phyloP scores from a whole-genome alignment of 2,329 filamentous ascomycete species.

The Didymella pomorum region DNA sequence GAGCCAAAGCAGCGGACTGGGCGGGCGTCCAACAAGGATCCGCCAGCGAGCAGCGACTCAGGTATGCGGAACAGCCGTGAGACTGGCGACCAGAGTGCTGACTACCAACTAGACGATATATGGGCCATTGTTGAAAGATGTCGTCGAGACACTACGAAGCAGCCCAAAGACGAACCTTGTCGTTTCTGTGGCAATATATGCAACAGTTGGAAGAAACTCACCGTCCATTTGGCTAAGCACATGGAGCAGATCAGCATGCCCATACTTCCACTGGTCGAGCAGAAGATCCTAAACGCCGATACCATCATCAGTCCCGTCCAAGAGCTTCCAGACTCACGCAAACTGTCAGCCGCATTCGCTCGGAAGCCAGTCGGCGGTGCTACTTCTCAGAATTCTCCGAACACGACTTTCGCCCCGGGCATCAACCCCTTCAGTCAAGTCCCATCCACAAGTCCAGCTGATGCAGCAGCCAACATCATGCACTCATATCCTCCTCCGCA shows the following conservation, averaged over 20 bases:
- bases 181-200: slow-evolving; percentile 85
- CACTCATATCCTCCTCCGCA: slow-evolving; percentile 52
- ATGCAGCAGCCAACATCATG: slow-evolving; percentile 39
- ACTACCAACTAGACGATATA: slow-evolving; percentile 63
- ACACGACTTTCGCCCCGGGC: slow-evolving; percentile 42
- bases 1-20: slow-evolving; percentile 81
- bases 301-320: slow-evolving; percentile 51
- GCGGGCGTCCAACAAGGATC: slow-evolving; percentile 52
- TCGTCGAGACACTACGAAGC: slow-evolving; percentile 71
- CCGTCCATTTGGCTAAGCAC: slow-evolving; percentile 91
- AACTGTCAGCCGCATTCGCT: slow-evolving; percentile 40
- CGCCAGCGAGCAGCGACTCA: slow-evolving; percentile 34
- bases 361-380: slow-evolving; percentile 38
- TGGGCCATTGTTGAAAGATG: slow-evolving; percentile 83
- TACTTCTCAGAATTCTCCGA: slow-evolving; percentile 41
- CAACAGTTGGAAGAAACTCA: slow-evolving; percentile 89
- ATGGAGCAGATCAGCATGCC: slow-evolving; percentile 93
- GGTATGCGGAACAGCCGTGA: slow-evolving; percentile 26
- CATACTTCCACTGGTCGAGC: slow-evolving; percentile 63
- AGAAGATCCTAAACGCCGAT: slow-evolving; percentile 50
- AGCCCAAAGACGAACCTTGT: slow-evolving; percentile 79
- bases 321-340: slow-evolving; percentile 46
- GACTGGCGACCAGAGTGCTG: slow-evolving; percentile 13
- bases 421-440: slow-evolving; percentile 43
- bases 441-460: slow-evolving; percentile 35